Percentiles rank a stretch among this genome's conserved stretches.
Evolutionary conservation across 169 alveolate genomes (phyloP).

Genomic region (Neospora caninum): DNA sequence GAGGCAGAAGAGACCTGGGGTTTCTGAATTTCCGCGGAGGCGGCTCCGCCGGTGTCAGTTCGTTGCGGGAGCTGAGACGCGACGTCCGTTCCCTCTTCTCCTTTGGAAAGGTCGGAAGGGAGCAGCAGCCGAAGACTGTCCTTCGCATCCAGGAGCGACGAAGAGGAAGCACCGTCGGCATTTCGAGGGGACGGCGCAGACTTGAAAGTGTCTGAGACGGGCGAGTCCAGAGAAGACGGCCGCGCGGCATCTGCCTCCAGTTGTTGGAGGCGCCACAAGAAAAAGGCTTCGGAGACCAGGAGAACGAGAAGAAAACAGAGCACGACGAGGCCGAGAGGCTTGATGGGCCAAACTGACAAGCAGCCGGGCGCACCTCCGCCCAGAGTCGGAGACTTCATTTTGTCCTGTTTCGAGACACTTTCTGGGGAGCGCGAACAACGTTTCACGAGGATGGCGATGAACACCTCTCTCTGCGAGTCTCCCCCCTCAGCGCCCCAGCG

Average conservation of each 20-base stretch:
- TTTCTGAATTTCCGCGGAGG: not conserved
- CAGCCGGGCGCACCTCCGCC: not conserved
- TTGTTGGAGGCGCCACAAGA: conserved; percentile 36
- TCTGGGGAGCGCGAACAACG: not conserved
- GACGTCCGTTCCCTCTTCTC: not conserved
- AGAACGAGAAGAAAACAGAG: not conserved
- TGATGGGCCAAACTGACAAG: not conserved
- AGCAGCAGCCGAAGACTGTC: not conserved
- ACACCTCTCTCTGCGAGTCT: not conserved
- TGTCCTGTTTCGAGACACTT: not conserved
- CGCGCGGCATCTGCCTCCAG: not conserved
- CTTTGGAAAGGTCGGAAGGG: not conserved
- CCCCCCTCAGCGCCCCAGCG: not conserved
- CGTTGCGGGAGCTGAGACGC: not conserved
- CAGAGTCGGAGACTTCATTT: not conserved
- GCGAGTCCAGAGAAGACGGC: not conserved
- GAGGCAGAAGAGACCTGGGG: not conserved
- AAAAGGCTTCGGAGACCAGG: not conserved
- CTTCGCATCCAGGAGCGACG: not conserved
- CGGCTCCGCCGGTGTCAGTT: not conserved
- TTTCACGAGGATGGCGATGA: not conserved
- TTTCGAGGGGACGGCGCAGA: not conserved
- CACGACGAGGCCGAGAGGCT: conserved; percentile 11
- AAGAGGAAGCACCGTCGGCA: not conserved
- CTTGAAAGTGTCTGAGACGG: not conserved